Base-by-base conservation (phyloP, 331 rosid species). In the Malus hybrid region DNA sequence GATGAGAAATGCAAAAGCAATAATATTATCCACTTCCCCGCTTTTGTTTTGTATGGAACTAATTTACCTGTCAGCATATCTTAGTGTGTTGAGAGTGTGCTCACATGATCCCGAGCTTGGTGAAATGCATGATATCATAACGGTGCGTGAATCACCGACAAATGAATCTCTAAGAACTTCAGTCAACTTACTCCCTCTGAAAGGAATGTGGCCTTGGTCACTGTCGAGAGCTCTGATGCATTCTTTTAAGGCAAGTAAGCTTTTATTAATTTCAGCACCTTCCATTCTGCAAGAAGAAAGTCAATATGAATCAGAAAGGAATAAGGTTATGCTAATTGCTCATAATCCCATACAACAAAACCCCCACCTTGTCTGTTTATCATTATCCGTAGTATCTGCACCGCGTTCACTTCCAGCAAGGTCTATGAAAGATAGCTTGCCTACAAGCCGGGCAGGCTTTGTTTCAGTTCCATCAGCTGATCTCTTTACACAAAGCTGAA, bases 401-500 rank as follows among this genome's bases (percentile, higher is more conserved):
- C 97, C 97, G 0, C 93, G 93, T 82, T 91, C 97, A 85, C 95
- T 91, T 82, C 97, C 97, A 79, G 95, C 95, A 36, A 91, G 86
- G 87, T 91, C 97, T 83, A 91, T 91, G 70, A 91, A 91, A 68
- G 95, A 91, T 57, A 91, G 79, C 83, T 91, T 91, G 76, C 97
- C 97, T 54, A 88, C 87, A 68, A 85, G 67, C 76, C 91, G 85
- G 63, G 91, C 80, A 52, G 91, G 93, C 88, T 88, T 91, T 65
- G 89, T 78, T 73, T 91, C 90, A 34, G 84, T 74, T 27, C 88
- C 94, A 80, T 89, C 88, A 61, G 76, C 82, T 75, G 90, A 85
- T 76, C 88, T 87, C 81, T 91, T 91, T 71, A 91, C 84, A 74
- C 91, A 86, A 62, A 91, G 97, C 76, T 91, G 97, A 85, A 91